Evolutionary conservation across 2,329 filamentous ascomycete genomes (phyloP), one percentile per base, ranked within the genome.

Genomic region (Neophaeococcomyces aloes): DNA sequence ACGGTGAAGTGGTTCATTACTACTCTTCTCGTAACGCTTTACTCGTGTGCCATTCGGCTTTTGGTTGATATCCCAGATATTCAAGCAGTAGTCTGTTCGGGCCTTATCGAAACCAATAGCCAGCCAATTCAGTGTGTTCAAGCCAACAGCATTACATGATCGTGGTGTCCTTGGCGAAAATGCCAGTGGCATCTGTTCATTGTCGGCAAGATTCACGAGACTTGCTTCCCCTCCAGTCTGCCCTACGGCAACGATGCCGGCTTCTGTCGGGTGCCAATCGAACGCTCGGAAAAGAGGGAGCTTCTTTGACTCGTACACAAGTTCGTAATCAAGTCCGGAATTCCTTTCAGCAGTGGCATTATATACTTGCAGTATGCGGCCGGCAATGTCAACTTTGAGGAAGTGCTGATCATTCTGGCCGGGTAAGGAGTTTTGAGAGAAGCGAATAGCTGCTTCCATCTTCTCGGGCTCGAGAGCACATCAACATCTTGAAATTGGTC

Each of bases 81-180:
- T 79, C 49, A 81, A 60, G 53, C 76, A 79, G 44, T 76, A 74
- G 59, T 81, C 78, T 38, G 78, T 79, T 7, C 78, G 69, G 32
- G 78, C 75, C 49, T 75, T 69, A 55, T 81, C 78, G 42, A 81
- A 59, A 2, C 76, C 78, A 3, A 76, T 74, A 2, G 78, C 78
- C 36, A 81, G 62, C 44, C 76, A 65, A 23, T 74, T 72, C 49
- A 67, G 62, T 29, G 66, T 62, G 52, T 70, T 78, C 54, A 81
- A 75, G 2, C 76, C 72, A 42, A 81, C 74, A 2, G 77, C 76
- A 58, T 81, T 81, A 59, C 76, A 80, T 50, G 76, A 75, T 29
- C 78, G 68, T 57, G 79, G 76, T 48, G 76, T 75, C 50, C 75
- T 71, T 48, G 79, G 72, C 18, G 74, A 73, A 48, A 78, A 79